These are phyloP conservation scores for Diaporthe caulivora DNA, from an alignment of 2,329 filamentous ascomycete genomes.

Conservation along the genomic window DNA sequence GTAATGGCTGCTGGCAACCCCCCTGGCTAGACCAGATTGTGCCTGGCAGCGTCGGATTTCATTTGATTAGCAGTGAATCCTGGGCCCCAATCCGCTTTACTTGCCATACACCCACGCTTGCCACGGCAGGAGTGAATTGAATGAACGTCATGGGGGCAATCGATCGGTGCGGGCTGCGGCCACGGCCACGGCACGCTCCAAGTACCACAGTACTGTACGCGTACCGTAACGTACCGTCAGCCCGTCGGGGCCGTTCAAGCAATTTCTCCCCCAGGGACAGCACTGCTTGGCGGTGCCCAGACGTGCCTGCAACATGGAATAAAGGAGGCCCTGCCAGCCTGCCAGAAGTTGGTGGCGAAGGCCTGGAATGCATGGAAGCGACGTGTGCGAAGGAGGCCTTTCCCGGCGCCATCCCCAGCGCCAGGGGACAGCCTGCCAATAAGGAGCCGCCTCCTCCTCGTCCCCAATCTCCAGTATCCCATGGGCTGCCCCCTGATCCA, in stretches of 20 bases:
- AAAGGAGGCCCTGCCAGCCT: constrained; percentile 27
- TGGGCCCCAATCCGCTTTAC: constrained; percentile 15
- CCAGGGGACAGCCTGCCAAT: constrained; percentile 30
- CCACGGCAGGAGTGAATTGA: too few species aligned
- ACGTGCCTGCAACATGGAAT: constrained; percentile 19
- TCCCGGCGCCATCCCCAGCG: constrained; percentile 4
- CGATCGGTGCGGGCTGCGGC: constrained; percentile 16
- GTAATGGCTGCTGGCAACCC: constrained; percentile 16
- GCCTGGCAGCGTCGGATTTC: constrained; percentile 32
- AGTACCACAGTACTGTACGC: too few species aligned
- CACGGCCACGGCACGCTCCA: background rate
- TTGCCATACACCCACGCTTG: too few species aligned
- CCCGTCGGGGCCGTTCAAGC: constrained; percentile 14
- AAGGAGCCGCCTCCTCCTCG: background rate
- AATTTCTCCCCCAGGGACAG: constrained; percentile 28
- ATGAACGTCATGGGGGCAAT: constrained; percentile 17
- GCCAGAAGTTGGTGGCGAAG: constrained; percentile 23
- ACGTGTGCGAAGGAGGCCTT: constrained; percentile 29
- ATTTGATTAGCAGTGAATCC: constrained; percentile 31
- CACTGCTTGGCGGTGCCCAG: constrained; percentile 20
- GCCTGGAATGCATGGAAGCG: constrained; percentile 33
- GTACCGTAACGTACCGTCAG: too few species aligned
- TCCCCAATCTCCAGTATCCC: constrained; percentile 35
- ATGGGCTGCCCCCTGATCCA: background rate
- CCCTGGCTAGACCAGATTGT: constrained; percentile 32